Base-by-base conservation (phyloP, 1,139 yeast species). In the Candida frijolesensis region DNA sequence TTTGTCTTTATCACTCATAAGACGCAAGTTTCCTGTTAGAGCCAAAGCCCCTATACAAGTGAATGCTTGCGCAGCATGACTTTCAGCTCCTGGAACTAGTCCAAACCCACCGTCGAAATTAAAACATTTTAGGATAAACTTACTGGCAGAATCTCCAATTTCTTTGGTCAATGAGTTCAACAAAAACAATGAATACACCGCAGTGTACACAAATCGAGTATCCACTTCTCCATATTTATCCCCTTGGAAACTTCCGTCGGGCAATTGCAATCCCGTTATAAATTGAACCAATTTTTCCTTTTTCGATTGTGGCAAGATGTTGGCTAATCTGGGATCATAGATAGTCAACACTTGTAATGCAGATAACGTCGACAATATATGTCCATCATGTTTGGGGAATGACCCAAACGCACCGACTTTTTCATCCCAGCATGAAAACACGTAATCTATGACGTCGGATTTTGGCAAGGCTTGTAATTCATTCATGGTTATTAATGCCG, bases 41-140 rank as follows among this genome's bases (percentile, higher is more conserved):
- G 90, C 87, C 46, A 95, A 72, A 0, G 96, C 79, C 0, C 88
- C 99, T 1, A 94, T 67, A 57, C 96, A 91, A 0, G 96, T 88
- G 60, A 90, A 91, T 0, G 87, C 90, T 70, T 90, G 97, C 0
- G 97, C 97, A 1, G 96, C 86, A 67, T 94, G 99, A 46, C 95
- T 84, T 64, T 94, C 99, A 0, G 96, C 92, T 0, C 97, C 97
- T 0, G 99, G 99, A 9, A 84, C 83, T 70, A 89, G 74, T 0
- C 99, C 99, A 72, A 89, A 94, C 0, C 96, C 97, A 3, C 99
- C 99, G 64, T 94, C 99, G 63, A 90, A 94, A 65, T 95, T 95
- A 55, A 81, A 85, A 66, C 99, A 95, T 42, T 65, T 62, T 53
- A 80, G 60, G 10, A 92, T 80, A 69, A 84, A 94, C 1, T 71